Base-by-base conservation (phyloP, 176 grass and related monocot species). In the Microstegium vimineum region DNA sequence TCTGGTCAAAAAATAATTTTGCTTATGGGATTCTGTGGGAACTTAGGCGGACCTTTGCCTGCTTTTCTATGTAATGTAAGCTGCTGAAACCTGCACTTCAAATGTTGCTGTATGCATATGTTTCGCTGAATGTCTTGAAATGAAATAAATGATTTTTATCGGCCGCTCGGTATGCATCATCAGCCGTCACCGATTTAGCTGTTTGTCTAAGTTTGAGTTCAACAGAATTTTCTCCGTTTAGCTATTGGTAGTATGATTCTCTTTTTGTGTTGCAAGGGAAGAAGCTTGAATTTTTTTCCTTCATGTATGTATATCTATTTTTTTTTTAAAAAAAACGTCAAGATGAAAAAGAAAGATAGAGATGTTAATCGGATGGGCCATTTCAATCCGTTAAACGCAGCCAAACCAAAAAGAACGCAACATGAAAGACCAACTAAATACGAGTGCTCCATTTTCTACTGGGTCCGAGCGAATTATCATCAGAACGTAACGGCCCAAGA, bases 1-100 rank as follows among this genome's bases (percentile, higher is more conserved):
- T 66, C 26, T 8, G 13, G 69, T 69, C 28, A 47, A 31, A 82
- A 47, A 31, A 82, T 69, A 80, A 75, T 57, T 38, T 75, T 52
- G 23, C 15, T 4, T 46, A 15, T 71, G 25, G 8, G 20, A 56
- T 56, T n/a, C 49, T 22, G 49, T 54, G 17, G 49, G 18, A 54
- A 22, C 18, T 52, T 52, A 22, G 51, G 20, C 51, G 2, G 20
- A 56, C 0, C 20, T 56, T n/a, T n/a, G 51, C 51, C 51, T 56
- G 18, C 20, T 52, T 52, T 52, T 51, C 47, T 3, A 3, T 56
- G 20, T 56, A 56, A 54, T 56, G 2, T 56, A n/a, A 56, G 20
- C 20, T 56, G 51, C 8, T 56, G 20, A 56, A 56, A 56, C 49
- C 0, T 22, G 49, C 18, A 22, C 47, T 52, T 52, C 47, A 2